Evolutionary conservation across 371 early-diverging fungal species (phyloP), one percentile per base, ranked within the genome.

Genomic region (Choanephora cucurbitarum): DNA sequence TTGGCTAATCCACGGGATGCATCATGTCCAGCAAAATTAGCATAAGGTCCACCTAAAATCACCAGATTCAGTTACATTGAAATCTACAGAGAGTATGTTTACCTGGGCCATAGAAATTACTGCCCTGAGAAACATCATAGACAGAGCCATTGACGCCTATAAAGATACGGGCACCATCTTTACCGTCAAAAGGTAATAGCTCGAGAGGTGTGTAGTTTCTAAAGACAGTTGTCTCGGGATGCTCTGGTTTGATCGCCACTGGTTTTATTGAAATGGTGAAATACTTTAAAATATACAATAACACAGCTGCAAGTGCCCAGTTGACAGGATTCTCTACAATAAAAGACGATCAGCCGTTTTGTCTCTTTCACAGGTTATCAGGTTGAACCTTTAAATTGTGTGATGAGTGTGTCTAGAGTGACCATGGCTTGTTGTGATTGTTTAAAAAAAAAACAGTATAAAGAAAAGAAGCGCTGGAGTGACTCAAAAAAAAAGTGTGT

Each of bases 41-140:
- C 92, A 70, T 97, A 97, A 15, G 92, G 87, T 0, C 93, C 88
- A 17, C 81, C 93, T 92, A 44, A 10, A 47, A n/a, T n/a, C 17
- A 48, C 31, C 15, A 11, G 17, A 13, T 47, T 19, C 15, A 42
- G 24, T n/a, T n/a, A n/a, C n/a, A n/a, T n/a, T n/a, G n/a, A n/a
- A n/a, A n/a, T n/a, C n/a, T n/a, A n/a, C n/a, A n/a, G n/a, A n/a
- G n/a, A n/a, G n/a, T n/a, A n/a, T 58, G 43, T 31, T 51, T 77
- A 89, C 91, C 93, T 47, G 95, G 97, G 0, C 96, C 97, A 62
- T 97, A 97, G 70, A 94, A 95, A 52, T 82, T 86, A 11, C 85
- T 75, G 17, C 95, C 94, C 15, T 80, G 70, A 3, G 91, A 86
- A 7, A 97, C 97, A 64, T 97, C 96, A 66, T 86, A 97, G 14